Base-by-base conservation (phyloP, 768 basidiomycete species). In the Boletus rubroflammeus region DNA sequence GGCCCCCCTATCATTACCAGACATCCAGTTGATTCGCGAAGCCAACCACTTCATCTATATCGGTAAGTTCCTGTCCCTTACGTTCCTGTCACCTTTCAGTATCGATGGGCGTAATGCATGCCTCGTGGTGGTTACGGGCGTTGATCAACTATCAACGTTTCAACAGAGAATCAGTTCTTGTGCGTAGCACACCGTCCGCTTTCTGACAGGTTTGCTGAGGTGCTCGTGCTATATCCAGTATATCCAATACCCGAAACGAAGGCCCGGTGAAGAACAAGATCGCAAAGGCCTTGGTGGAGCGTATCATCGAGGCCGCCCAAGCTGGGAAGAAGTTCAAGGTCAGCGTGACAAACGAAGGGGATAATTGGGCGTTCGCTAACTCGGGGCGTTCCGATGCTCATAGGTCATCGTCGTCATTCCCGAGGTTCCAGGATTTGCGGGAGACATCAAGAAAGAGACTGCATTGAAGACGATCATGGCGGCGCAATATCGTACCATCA, bases 41-140 rank as follows among this genome's bases (percentile, higher is more conserved):
- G 82, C 93, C 0, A 83, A 84, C 57, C 90, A 97, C 67, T 94
- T 81, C 71, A 91, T 98, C 56, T 96, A 93, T 70, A 96, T 99
- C 57, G 93, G 88, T 88, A 67, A 6, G 85, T 73, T 31, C n/a
- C 43, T 19, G n/a, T 39, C 26, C 41, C 29, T 28, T 44, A 32
- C 35, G 28, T 48, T 6, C n/a, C 19, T 15, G 15, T 44, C 52
- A 31, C 11, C 38, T 38, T 52, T 28, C 45, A 53, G 36, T 51
- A 40, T 55, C 53, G 29, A 59, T 31, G 53, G 58, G 42, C 50
- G 56, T 51, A 28, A 61, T 59, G 6, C 15, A 5, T 51, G 41
- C 51, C 51, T 58, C 55, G 47, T 61, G 59, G 50, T 52, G 48
- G n/a, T 31, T 25, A 23, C 45, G 55, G 32, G 42, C 7, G 14